Percentiles rank a stretch among this genome's conserved stretches.
These are phyloP conservation scores for Dimocarpus longan DNA, from an alignment of 345 rosid species.

Conservation along the genomic window DNA sequence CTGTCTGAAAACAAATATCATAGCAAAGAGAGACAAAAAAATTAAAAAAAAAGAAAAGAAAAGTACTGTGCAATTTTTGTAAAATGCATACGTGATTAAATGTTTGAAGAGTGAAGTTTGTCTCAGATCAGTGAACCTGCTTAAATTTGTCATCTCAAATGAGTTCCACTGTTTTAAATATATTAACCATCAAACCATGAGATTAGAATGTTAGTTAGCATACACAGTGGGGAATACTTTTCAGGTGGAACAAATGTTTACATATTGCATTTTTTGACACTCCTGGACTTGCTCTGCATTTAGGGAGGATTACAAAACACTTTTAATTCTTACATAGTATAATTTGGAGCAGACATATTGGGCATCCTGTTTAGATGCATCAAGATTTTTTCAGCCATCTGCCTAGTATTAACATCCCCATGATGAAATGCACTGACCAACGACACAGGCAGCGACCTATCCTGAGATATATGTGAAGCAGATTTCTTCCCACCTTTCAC, in stretches of 20 bases:
- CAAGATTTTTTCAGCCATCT: conserved; percentile 82
- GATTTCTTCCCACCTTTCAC: conserved; percentile 58
- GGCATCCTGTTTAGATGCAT: conserved; percentile 81
- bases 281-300: background rate
- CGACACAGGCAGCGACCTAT: conserved; percentile 60
- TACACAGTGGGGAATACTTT: background rate
- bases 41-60: background rate
- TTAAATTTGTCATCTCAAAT: background rate
- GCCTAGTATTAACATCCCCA: conserved; percentile 71
- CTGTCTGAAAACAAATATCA: too few species aligned
- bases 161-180: background rate
- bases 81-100: background rate
- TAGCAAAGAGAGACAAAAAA: background rate
- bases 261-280: background rate
- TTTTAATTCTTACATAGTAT: conserved; percentile 32
- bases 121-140: background rate
- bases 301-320: background rate
- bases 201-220: background rate
- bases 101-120: background rate
- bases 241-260: background rate
- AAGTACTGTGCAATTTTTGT: background rate
- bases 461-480: conserved; percentile 67
- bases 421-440: conserved; percentile 78
- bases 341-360: conserved; percentile 38
- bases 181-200: background rate